phyloP scores from a whole-genome alignment of 176 grass and related monocot genomes.

The Oryza glaberrima region DNA sequence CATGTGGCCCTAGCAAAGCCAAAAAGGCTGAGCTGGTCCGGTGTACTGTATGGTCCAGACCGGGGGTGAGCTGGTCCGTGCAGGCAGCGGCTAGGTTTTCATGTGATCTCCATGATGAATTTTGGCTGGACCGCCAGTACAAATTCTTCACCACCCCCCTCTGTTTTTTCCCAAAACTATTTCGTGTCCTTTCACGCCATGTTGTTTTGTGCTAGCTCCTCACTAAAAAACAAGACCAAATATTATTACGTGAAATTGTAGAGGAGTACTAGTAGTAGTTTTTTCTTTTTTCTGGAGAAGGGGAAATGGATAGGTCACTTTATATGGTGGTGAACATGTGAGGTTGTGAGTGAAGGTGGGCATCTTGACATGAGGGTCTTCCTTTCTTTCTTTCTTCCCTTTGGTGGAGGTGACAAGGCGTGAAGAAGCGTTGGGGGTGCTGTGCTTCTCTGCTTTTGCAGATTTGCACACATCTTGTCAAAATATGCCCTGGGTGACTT shows the following conservation, averaged over 20 bases:
- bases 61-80: constrained; percentile 26
- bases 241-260: not conserved
- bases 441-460: not conserved
- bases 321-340: not conserved
- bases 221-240: not conserved
- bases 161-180: not conserved
- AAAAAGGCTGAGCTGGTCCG: constrained; percentile 5
- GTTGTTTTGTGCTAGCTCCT: not conserved
- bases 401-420: constrained; percentile 18
- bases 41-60: constrained; percentile 31
- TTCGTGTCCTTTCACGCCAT: not conserved
- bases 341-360: not conserved
- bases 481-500: constrained; percentile 23
- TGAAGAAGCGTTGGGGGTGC: not conserved
- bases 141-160: not conserved
- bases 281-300: too few relatives aligned
- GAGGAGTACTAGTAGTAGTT: not conserved
- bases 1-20: constrained; percentile 21
- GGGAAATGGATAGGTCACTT: not conserved
- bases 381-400: not conserved
- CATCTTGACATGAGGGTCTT: not conserved
- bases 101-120: constrained; percentile 28
- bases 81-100: constrained; percentile 13
- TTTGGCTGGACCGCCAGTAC: constrained; percentile 4
- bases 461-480: not conserved